Percentiles rank a stretch among this genome's conserved stretches.
Conservation (phyloP, 2,329 filamentous ascomycete species). For the Clonostachys rosea region DNA sequence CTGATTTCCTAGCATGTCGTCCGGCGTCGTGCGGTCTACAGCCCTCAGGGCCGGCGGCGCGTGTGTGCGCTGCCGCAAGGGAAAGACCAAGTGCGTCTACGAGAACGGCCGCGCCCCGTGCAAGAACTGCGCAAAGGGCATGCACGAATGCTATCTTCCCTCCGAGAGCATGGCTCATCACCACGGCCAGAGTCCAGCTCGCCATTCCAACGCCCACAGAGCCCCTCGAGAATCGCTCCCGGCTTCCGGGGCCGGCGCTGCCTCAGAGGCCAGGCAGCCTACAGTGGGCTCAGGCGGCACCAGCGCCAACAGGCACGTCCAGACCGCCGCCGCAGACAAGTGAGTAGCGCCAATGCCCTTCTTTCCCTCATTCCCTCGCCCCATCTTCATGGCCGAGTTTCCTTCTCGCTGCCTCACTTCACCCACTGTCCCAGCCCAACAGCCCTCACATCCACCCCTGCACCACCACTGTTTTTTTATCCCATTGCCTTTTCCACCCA, state of each 20-base stretch:
- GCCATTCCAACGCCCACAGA: constrained; percentile 39
- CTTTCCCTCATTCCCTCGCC: constrained; percentile 2
- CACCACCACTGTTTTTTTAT: neutral
- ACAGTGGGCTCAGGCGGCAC: constrained; percentile 32
- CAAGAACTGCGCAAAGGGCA: constrained; percentile 59
- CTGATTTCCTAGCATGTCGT: constrained; percentile 15
- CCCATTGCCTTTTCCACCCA: neutral
- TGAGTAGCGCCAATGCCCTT: constrained; percentile 28
- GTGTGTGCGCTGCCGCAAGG: constrained; percentile 59
- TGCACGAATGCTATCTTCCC: constrained; percentile 60
- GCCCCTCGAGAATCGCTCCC: constrained; percentile 50
- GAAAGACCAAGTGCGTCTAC: constrained; percentile 61
- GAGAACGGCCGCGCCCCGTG: constrained; percentile 58
- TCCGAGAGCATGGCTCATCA: constrained; percentile 57
- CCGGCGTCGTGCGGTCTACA: constrained; percentile 48
- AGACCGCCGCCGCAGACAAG: constrained; percentile 44
- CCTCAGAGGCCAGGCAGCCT: constrained; percentile 37
- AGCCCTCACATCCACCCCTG: neutral
- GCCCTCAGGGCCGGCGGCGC: constrained; percentile 57
- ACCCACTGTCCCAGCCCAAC: neutral
- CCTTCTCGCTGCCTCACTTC: neutral
- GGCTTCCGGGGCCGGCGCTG: constrained; percentile 41
- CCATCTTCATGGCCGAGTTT: neutral
- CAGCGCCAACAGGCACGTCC: constrained; percentile 38
- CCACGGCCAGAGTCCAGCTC: constrained; percentile 53